A percentile compares a stretch with the other conserved stretches of the same genome.
phyloP scores from a whole-genome alignment of 345 rosid genomes.

The Sisymbrium altissimum region DNA sequence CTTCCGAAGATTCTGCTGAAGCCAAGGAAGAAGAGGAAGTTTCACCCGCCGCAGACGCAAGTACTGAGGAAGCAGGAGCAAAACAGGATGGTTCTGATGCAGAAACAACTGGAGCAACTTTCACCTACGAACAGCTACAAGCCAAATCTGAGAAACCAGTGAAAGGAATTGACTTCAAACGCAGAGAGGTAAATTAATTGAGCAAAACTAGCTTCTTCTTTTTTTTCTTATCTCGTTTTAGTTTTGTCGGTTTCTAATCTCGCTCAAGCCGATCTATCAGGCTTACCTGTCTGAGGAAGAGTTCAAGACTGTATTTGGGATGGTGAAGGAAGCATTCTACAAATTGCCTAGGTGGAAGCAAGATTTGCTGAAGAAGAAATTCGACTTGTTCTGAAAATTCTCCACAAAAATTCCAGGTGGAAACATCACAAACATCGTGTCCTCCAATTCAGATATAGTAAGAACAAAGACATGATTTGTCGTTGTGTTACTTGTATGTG shows the following conservation, averaged over 20 bases:
- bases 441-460: neutral
- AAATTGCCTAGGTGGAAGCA: slow-evolving; percentile 96
- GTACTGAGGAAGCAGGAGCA: slow-evolving; percentile 38
- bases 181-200: slow-evolving; percentile 68
- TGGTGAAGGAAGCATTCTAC: slow-evolving; percentile 69
- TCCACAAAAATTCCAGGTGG: neutral
- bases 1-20: slow-evolving; percentile 43
- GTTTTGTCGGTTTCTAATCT: neutral
- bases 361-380: slow-evolving; percentile 83
- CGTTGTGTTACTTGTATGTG: neutral
- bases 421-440: slow-evolving; percentile 12
- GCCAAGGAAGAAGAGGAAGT: slow-evolving; percentile 50
- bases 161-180: slow-evolving; percentile 82
- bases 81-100: slow-evolving; percentile 26
- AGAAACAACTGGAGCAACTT: slow-evolving; percentile 40
- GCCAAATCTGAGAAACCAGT: slow-evolving; percentile 87
- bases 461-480: slow-evolving; percentile 11
- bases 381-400: slow-evolving; percentile 59
- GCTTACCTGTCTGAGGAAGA: slow-evolving; percentile 87
- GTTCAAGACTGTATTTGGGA: slow-evolving; percentile 66
- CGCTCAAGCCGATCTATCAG: slow-evolving; percentile 32
- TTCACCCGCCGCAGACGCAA: slow-evolving; percentile 27
- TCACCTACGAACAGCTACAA: slow-evolving; percentile 80
- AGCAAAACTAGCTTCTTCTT: neutral
- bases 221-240: neutral